Base-by-base conservation (phyloP, 169 alveolate species). In the Plasmodium reichenowi region DNA sequence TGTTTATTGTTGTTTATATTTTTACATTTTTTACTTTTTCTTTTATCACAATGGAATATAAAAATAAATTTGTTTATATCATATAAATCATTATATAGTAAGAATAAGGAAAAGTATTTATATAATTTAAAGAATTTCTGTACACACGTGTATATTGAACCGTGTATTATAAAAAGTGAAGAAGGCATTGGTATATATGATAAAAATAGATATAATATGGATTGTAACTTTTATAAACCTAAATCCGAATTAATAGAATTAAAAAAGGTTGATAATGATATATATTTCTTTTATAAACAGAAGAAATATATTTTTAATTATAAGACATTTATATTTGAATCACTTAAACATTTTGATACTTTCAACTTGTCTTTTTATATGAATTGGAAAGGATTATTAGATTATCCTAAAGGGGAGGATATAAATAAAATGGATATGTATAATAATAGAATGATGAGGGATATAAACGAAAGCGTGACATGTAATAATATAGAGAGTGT, bases 341-440 rank as follows among this genome's bases (percentile, higher is more conserved):
- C 95, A 0, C 94, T 93, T 45, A 93, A 89, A 38, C 96, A 93
- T 88, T 87, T 93, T 66, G 96, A 93, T 38, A 71, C 38, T 64
- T 72, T 93, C 32, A 88, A 91, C 47, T 54, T 91, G 15, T 47
- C 71, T 29, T 71, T 63, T 52, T 73, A 92, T 54, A 52, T 48
- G 26, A 78, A 60, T 26, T 93, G 96, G 96, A 80, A 88, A 13
- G 96, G 96, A 24, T 50, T 93, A 32, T 50, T 88, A 22, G 91
- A 88, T 64, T 78, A 17, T 66, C 26, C 50, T 32, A 3, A 22
- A 56, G 47, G 29, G 8, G 1, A 6, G 22, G 62, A 64, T 54
- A 71, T 68, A 2, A 38, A 38, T 38, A 38, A 38, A 38, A 5
- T 38, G 10, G 80, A 75, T 38, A 52, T 24, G 0, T 26, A 72